Conservation (phyloP, 805 yeast species). For the Phaffomyces opuntiae region DNA sequence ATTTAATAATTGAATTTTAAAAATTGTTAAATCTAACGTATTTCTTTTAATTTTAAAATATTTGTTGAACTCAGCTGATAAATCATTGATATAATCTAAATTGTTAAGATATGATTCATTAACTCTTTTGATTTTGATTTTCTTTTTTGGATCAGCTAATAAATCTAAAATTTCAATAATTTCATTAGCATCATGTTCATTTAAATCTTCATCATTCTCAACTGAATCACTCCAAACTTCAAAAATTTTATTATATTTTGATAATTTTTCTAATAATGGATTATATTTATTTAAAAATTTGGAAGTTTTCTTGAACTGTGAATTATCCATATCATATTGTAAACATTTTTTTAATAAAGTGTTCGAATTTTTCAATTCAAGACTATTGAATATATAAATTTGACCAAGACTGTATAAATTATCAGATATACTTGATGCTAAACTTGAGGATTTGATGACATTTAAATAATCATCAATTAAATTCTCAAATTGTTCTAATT, state of each 20-base stretch:
- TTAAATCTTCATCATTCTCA: constrained; percentile 33
- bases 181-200: constrained; percentile 35
- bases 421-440: constrained; percentile 18
- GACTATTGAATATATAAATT: constrained; percentile 43
- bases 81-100: constrained; percentile 12
- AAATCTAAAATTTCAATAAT: constrained; percentile 26
- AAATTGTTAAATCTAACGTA: constrained; percentile 25
- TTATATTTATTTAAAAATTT: constrained; percentile 44
- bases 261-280: constrained; percentile 25
- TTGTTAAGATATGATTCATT: constrained; percentile 17
- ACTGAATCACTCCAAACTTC: constrained; percentile 29
- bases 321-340: constrained; percentile 68
- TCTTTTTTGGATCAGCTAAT: constrained; percentile 15
- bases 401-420: constrained; percentile 26
- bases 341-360: constrained; percentile 49
- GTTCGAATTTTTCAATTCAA: constrained; percentile 43
- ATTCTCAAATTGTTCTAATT: constrained; percentile 11
- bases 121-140: constrained; percentile 17
- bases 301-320: constrained; percentile 48
- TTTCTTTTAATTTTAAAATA: constrained; percentile 11
- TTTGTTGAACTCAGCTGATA: constrained; percentile 14
- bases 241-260: constrained; percentile 39
- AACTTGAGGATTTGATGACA: constrained; percentile 14
- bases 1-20: constrained; percentile 36
- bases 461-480: constrained; percentile 24